Base-by-base conservation (phyloP, 768 basidiomycete genomes). In the Naganishia antarctica region DNA sequence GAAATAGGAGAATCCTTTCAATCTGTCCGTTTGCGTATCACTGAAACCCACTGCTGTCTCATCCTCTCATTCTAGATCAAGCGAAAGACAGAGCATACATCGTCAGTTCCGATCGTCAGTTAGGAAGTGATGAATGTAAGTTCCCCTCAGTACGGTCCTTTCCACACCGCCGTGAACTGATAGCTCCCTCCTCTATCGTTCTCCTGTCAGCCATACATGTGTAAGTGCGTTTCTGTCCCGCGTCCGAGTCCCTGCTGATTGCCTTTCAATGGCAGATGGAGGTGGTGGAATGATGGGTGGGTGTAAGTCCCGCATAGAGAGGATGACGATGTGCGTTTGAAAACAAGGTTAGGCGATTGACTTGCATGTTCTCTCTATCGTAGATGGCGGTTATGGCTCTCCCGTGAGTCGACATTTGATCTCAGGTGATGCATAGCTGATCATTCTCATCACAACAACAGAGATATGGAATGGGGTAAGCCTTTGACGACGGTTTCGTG, bases 371-470 rank as follows among this genome's bases (percentile, higher is more conserved):
- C n/a, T 34, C 18, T 8, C 16, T 41, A 21, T 16, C 34, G 34
- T 25, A 57, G 53, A 57, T 57, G 53, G 53, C 18, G 53, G 53
- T 37, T 57, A 57, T 21, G 53, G 53, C 12, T 57, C 37, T 34
- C 53, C 53, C 37, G 53, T 57, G 2, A 34, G 53, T 51, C 50
- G 21, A 16, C 9, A 7, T 51, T 21, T 15, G 29, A n/a, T 31
- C 28, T 25, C 12, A n/a, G 31, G 3, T 31, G 29, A 34, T 31
- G 3, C 18, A 51, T 29, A 31, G 31, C 28, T 31, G 2, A 51
- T 29, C n/a, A n/a, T n/a, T n/a, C n/a, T n/a, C n/a, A n/a, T n/a
- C n/a, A n/a, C n/a, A n/a, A n/a, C n/a, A 57, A 40, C 28, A 57
- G 53, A 21, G 53, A 57, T 37, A 23, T 21, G 53, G 53, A 7